These are phyloP conservation scores for Fusarium coicis DNA, from an alignment of 2,329 filamentous ascomycete species.

Conservation along the genomic window DNA sequence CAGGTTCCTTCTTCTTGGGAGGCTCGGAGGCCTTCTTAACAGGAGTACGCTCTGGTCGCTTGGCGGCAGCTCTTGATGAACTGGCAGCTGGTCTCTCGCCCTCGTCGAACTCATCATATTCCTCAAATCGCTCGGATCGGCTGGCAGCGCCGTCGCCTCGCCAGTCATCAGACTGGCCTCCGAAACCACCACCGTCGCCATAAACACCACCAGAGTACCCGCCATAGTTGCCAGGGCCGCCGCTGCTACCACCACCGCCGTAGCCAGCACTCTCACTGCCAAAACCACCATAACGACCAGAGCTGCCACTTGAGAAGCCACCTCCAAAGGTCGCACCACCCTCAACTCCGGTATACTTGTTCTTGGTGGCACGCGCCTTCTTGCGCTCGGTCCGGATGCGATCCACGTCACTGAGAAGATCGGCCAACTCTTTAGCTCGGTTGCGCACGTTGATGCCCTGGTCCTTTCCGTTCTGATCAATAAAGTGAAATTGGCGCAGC, in stretches of 20 bases:
- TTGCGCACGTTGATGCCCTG: slow-evolving; percentile 98
- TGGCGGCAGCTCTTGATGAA: slow-evolving; percentile 56
- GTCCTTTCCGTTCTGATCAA: slow-evolving; percentile 96
- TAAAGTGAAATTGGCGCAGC: slow-evolving; percentile 98
- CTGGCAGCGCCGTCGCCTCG: slow-evolving; percentile 63
- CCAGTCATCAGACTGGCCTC: slow-evolving; percentile 79
- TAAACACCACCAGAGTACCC: slow-evolving; percentile 81
- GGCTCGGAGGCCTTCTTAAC: slow-evolving; percentile 65
- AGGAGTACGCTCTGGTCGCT: slow-evolving; percentile 47
- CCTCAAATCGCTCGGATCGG: slow-evolving; percentile 84
- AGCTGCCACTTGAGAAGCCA: slow-evolving; percentile 62
- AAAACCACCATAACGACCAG: slow-evolving; percentile 85
- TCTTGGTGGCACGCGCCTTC: slow-evolving; percentile 89
- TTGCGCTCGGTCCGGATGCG: slow-evolving; percentile 84
- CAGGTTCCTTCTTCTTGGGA: slow-evolving; percentile 86
- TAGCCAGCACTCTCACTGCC: slow-evolving; percentile 85
- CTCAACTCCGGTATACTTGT: slow-evolving; percentile 96
- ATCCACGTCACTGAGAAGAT: slow-evolving; percentile 93
- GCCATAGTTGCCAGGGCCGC: slow-evolving; percentile 57
- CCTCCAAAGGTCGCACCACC: slow-evolving; percentile 75
- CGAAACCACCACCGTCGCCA: slow-evolving; percentile 95
- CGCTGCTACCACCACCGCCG: slow-evolving; percentile 52
- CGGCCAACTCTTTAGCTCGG: slow-evolving; percentile 92
- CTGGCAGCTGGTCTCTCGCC: slow-evolving; percentile 61
- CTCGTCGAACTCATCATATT: slow-evolving; percentile 97